Conservation (phyloP, 1,284 basidiomycete genomes). For the Cutaneotrichosporon sp. region DNA sequence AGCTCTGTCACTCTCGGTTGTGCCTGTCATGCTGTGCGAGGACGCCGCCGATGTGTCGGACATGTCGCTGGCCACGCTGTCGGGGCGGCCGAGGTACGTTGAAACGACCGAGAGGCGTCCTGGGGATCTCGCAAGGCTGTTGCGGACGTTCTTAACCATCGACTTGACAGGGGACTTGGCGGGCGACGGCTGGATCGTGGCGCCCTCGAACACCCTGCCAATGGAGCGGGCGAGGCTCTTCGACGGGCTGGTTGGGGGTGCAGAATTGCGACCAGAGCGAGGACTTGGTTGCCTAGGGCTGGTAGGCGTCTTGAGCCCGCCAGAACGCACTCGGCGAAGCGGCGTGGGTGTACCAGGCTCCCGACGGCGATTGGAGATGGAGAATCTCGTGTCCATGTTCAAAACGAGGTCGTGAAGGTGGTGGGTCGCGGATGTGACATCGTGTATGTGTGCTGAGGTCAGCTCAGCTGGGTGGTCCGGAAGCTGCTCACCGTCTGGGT, state of each 20-base stretch:
- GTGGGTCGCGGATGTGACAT: slow-evolving; percentile 41
- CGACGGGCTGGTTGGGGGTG: slow-evolving; percentile 1
- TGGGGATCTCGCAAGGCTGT: slow-evolving; percentile 34
- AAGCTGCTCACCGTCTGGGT: slow-evolving; percentile 11
- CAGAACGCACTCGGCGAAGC: slow-evolving; percentile 31
- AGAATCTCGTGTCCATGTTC: slow-evolving; percentile 25
- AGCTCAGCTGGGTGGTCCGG: not conserved
- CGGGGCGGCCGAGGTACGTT: too few species aligned
- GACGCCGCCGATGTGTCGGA: not conserved
- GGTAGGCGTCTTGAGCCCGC: slow-evolving; percentile 25
- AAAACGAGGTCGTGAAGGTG: slow-evolving; percentile 33
- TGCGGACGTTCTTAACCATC: slow-evolving; percentile 42
- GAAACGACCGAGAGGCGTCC: too few species aligned
- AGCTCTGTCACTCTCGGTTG: not conserved
- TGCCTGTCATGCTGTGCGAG: not conserved
- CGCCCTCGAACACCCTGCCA: not conserved
- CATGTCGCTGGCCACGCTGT: slow-evolving; percentile 4
- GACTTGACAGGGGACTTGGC: slow-evolving; percentile 20
- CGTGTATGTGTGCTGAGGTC: slow-evolving; percentile 26
- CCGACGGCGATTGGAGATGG: not conserved
- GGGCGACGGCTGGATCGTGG: not conserved
- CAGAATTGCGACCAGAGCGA: not conserved
- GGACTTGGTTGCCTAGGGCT: not conserved
- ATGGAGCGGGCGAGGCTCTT: not conserved
- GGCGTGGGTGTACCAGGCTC: slow-evolving; percentile 31